phyloP scores from a whole-genome alignment of 352 stramenopile species.

The Pythium plurisporium region DNA sequence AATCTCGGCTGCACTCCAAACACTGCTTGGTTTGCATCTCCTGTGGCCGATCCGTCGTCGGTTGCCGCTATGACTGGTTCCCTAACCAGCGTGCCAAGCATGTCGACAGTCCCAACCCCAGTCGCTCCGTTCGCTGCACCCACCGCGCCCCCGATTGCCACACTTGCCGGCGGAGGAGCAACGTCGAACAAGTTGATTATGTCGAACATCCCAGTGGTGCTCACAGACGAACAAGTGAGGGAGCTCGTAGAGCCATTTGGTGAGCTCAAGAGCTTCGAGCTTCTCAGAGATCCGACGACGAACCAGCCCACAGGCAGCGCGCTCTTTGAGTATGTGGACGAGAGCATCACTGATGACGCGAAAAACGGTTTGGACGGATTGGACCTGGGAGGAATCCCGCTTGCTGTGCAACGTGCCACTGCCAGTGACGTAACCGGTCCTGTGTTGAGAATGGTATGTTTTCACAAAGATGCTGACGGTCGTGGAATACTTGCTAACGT shows the following conservation, averaged over 20 bases:
- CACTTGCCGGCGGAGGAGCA: background rate
- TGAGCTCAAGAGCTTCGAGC: constrained; percentile 53
- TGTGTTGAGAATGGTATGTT: constrained; percentile 68
- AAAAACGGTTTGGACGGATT: constrained; percentile 72
- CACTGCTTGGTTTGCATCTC: constrained; percentile 65
- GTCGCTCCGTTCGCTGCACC: background rate
- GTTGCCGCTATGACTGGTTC: constrained; percentile 10
- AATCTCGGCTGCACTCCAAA: constrained; percentile 83
- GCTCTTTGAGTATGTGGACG: constrained; percentile 77
- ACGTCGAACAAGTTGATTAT: constrained; percentile 60
- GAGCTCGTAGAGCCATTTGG: constrained; percentile 85
- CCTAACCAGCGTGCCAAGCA: background rate
- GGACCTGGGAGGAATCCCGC: constrained; percentile 63
- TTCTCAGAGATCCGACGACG: constrained; percentile 52
- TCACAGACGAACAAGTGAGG: constrained; percentile 74
- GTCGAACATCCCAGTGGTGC: constrained; percentile 76
- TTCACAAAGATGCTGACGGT: too few relatives aligned
- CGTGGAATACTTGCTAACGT: too few relatives aligned
- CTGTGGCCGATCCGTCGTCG: constrained; percentile 12
- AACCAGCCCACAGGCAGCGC: constrained; percentile 59
- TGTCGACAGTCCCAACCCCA: background rate
- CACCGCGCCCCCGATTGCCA: background rate
- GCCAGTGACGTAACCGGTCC: constrained; percentile 37
- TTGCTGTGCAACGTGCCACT: constrained; percentile 60
- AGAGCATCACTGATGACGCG: constrained; percentile 47